These are phyloP conservation scores for Colletotrichum agaves DNA, from an alignment of 2,329 filamentous ascomycete genomes.

Conservation along the genomic window DNA sequence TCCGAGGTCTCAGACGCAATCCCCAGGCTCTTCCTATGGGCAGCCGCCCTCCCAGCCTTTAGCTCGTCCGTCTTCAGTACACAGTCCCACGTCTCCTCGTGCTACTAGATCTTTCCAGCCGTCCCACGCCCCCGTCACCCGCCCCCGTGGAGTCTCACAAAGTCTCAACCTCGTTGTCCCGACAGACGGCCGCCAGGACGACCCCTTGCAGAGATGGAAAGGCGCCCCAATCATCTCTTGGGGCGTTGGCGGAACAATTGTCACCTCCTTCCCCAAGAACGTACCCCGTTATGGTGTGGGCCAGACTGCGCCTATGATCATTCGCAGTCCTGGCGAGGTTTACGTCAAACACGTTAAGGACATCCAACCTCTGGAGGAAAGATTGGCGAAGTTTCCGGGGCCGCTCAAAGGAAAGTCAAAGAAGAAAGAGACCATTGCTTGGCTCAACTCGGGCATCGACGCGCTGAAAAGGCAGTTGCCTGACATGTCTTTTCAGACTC, in stretches of 20 bases:
- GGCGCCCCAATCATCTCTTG: slow-evolving; percentile 88
- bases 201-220: slow-evolving; percentile 90
- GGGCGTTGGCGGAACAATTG: slow-evolving; percentile 84
- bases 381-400: slow-evolving; percentile 85
- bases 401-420: slow-evolving; percentile 90
- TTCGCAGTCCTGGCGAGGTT: slow-evolving; percentile 84
- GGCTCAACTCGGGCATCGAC: slow-evolving; percentile 83
- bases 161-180: slow-evolving; percentile 69
- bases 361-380: slow-evolving; percentile 75
- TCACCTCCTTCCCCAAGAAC: slow-evolving; percentile 89
- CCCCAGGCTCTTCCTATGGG: slow-evolving; percentile 62
- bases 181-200: slow-evolving; percentile 74
- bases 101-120: slow-evolving; percentile 38
- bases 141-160: slow-evolving; percentile 64
- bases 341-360: slow-evolving; percentile 81
- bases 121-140: slow-evolving; percentile 47
- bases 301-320: slow-evolving; percentile 78
- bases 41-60: slow-evolving; percentile 54
- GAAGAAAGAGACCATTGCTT: slow-evolving; percentile 90
- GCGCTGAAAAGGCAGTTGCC: slow-evolving; percentile 71
- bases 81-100: slow-evolving; percentile 56
- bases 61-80: slow-evolving; percentile 65
- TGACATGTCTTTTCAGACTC: slow-evolving; percentile 58
- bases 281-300: slow-evolving; percentile 86
- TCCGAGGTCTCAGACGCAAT: slow-evolving; percentile 70